Percentiles rank a stretch among this genome's conserved stretches.
These are phyloP conservation scores for Fragaria ananassa DNA, from an alignment of 306 rosid genomes.

Conservation along the genomic window DNA sequence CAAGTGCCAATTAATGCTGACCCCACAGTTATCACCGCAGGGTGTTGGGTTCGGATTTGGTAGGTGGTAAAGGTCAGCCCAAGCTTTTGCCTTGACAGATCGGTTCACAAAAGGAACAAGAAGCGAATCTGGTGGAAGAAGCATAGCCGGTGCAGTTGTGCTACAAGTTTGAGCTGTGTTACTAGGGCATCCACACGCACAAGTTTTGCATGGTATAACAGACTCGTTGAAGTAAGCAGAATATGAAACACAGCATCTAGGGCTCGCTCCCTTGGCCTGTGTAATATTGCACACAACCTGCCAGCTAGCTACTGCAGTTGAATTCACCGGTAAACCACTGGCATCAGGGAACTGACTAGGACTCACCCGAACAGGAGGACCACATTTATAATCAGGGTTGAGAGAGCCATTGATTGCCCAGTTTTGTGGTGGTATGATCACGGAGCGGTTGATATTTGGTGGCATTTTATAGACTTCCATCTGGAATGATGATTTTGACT, in stretches of 20 bases:
- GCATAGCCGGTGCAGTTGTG: conserved; percentile 64
- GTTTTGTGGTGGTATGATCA: conserved; percentile 74
- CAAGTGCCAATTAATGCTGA: conserved; percentile 88
- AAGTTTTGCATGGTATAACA: conserved; percentile 87
- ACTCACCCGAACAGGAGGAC: conserved; percentile 75
- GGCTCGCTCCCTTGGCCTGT: conserved; percentile 38
- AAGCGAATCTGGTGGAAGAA: conserved; percentile 77
- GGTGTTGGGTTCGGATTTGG: conserved; percentile 65
- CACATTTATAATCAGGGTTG: conserved; percentile 80
- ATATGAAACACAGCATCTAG: conserved; percentile 91
- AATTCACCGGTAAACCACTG: conserved; percentile 55
- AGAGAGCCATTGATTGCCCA: conserved; percentile 75
- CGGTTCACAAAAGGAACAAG: conserved; percentile 94
- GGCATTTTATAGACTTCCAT: conserved; percentile 92
- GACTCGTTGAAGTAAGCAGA: conserved; percentile 88
- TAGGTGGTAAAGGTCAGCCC: conserved; percentile 68
- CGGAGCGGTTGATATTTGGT: conserved; percentile 65
- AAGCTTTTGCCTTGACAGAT: conserved; percentile 53
- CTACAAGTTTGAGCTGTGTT: conserved; percentile 60
- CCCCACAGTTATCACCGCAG: conserved; percentile 91
- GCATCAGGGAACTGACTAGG: conserved; percentile 64
- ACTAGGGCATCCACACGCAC: conserved; percentile 92
- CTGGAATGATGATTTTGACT: conserved; percentile 74
- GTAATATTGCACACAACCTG: conserved; percentile 96
- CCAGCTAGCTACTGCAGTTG: conserved; percentile 88